Conservation (phyloP, 805 yeast species). For the Kodamaea kakaduensis region DNA sequence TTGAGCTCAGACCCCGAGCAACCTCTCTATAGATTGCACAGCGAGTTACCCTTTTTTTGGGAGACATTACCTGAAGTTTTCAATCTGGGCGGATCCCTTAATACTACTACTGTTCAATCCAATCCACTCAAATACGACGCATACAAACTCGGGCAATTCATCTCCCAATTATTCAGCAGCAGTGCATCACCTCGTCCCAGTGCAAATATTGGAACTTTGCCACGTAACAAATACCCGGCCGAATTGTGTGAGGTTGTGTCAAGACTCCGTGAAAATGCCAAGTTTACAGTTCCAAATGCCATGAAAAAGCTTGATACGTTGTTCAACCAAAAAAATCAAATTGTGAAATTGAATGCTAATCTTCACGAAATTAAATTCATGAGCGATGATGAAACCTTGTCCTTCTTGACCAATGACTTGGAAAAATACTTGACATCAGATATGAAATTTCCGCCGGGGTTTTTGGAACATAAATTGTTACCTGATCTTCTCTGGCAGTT, state of each 20-base stretch:
- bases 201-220: slow-evolving; percentile 4
- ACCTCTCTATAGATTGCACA: slow-evolving; percentile 38
- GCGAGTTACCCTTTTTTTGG: slow-evolving; percentile 20
- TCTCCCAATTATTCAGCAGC: slow-evolving; percentile 38
- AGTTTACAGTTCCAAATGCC: slow-evolving; percentile 7
- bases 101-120: slow-evolving; percentile 22
- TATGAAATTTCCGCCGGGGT: slow-evolving; percentile 44
- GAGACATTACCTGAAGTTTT: slow-evolving; percentile 48
- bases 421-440: slow-evolving; percentile 16
- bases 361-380: slow-evolving; percentile 55
- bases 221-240: slow-evolving; percentile 4
- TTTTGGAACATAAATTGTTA: slow-evolving; percentile 55
- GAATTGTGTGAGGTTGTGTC: slow-evolving; percentile 7
- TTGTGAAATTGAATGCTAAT: slow-evolving; percentile 51
- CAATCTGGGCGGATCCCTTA: slow-evolving; percentile 36
- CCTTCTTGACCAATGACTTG: slow-evolving; percentile 32
- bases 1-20: slow-evolving; percentile 44
- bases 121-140: slow-evolving; percentile 55
- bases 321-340: slow-evolving; percentile 34
- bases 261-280: slow-evolving; percentile 8
- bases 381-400: slow-evolving; percentile 50
- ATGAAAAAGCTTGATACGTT: slow-evolving; percentile 31
- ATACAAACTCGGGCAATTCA: slow-evolving; percentile 56
- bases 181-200: slow-evolving; percentile 5
- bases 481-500: slow-evolving; percentile 62